These are phyloP conservation scores for Gaultheria prostrata DNA, from an alignment of 148 eudicot species.

Conservation along the genomic window DNA sequence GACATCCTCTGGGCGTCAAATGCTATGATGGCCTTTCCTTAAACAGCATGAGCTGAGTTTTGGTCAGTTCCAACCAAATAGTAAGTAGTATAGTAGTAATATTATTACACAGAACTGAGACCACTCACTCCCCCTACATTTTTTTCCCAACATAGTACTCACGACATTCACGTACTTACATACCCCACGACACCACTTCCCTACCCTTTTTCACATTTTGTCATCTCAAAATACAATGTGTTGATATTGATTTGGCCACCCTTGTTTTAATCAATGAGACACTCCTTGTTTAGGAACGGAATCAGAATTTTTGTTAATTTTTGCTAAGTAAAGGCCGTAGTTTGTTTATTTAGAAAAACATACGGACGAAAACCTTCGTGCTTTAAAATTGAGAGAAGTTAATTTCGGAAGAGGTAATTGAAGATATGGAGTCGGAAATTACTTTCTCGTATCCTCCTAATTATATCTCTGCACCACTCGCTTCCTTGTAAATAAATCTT, in stretches of 20 bases:
- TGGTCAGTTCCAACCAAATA: conserved; percentile 18
- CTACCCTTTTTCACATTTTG: neutral
- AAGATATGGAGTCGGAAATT: too few species aligned
- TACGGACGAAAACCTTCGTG: too few species aligned
- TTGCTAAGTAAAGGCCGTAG: neutral
- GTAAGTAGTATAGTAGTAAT: too few species aligned
- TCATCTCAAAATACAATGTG: neutral
- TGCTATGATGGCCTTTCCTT: conserved; percentile 35
- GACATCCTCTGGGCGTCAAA: conserved; percentile 23
- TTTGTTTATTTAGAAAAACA: neutral
- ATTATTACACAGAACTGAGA: conserved; percentile 14
- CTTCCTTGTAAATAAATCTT: too few species aligned
- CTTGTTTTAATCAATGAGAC: neutral
- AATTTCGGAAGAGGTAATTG: too few species aligned
- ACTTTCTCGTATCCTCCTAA: too few species aligned
- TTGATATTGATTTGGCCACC: too few species aligned
- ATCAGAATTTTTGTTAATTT: too few species aligned
- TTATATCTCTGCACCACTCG: too few species aligned
- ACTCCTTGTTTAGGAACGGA: too few species aligned
- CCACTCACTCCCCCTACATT: neutral
- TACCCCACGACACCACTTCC: neutral
- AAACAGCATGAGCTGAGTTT: conserved; percentile 17
- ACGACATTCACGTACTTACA: conserved; percentile 10
- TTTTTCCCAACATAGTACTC: conserved; percentile 18
- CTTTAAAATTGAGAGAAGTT: too few species aligned